Conservation (phyloP, 169 alveolate species). For the Babesia bigemina region DNA sequence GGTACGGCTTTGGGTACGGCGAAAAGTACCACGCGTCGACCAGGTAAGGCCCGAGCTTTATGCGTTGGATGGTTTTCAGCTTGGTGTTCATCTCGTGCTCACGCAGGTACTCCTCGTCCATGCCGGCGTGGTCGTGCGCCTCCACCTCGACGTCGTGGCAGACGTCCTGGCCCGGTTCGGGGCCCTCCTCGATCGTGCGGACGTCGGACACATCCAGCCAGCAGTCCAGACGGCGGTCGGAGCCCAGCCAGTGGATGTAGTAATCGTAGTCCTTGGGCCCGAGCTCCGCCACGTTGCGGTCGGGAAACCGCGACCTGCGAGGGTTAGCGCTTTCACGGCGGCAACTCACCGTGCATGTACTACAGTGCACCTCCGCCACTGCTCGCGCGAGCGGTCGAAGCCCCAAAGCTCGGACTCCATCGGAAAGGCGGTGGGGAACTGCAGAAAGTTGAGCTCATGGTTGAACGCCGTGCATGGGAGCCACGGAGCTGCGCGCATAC, state of each 20-base stretch:
- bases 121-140: conserved; percentile 86
- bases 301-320: conserved; percentile 34
- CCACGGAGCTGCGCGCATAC: not conserved
- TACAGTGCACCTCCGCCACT: conserved; percentile 73
- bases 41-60: conserved; percentile 90
- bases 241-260: conserved; percentile 87
- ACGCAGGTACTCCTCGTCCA: conserved; percentile 89
- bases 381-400: conserved; percentile 59
- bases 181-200: conserved; percentile 80
- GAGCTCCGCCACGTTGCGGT: conserved; percentile 13
- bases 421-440: conserved; percentile 79
- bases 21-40: conserved; percentile 98
- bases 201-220: conserved; percentile 85
- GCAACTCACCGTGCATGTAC: conserved; percentile 73
- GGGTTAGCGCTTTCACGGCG: conserved; percentile 11
- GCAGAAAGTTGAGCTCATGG: conserved; percentile 3
- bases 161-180: conserved; percentile 71
- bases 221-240: conserved; percentile 86
- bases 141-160: conserved; percentile 67
- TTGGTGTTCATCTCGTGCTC: conserved; percentile 95
- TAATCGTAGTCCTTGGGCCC: conserved; percentile 81
- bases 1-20: conserved; percentile 96
- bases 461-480: not conserved
- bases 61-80: conserved; percentile 89
- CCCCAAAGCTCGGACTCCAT: conserved; percentile 79